These are phyloP conservation scores for Lactuca saligna DNA, from an alignment of 129 eudicot genomes.

Conservation along the genomic window DNA sequence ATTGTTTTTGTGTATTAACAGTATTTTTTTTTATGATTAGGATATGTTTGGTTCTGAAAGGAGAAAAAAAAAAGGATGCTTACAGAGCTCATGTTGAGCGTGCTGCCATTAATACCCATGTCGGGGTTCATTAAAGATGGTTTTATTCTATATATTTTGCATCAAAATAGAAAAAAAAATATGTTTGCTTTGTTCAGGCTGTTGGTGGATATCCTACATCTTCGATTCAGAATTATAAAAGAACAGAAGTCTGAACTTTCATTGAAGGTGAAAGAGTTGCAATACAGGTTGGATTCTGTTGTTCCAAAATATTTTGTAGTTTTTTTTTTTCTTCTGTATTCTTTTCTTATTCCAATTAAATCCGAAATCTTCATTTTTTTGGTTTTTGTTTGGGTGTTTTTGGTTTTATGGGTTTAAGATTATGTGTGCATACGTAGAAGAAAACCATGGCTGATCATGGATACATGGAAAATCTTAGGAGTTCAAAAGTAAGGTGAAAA, in stretches of 20 bases:
- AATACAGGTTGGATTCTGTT: constrained; percentile 76
- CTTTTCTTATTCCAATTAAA: constrained; percentile 27
- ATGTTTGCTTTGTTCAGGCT: too few species aligned
- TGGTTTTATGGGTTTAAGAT: constrained; percentile 10
- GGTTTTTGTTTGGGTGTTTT: constrained; percentile 16
- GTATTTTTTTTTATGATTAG: too few species aligned
- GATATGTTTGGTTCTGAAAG: too few species aligned
- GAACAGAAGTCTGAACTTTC: constrained; percentile 82
- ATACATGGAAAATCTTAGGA: constrained; percentile 19
- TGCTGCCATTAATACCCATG: too few species aligned
- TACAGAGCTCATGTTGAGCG: too few species aligned
- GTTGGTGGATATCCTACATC: too few species aligned
- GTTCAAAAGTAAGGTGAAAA: constrained; percentile 26
- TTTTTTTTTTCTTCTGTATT: constrained; percentile 32
- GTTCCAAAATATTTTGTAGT: constrained; percentile 73
- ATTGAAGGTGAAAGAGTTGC: constrained; percentile 73
- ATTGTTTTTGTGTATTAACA: too few species aligned
- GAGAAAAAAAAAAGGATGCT: too few species aligned
- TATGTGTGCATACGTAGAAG: constrained; percentile 38
- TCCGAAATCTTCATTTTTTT: constrained; percentile 29
- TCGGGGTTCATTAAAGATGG: too few species aligned
- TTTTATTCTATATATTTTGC: too few species aligned
- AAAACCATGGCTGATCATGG: constrained; percentile 19
- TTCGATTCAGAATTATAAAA: constrained; percentile 58
- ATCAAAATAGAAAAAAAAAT: too few species aligned